Conservation (phyloP, 2,329 filamentous ascomycete species). For the Phyllosticta citribraziliensis region DNA sequence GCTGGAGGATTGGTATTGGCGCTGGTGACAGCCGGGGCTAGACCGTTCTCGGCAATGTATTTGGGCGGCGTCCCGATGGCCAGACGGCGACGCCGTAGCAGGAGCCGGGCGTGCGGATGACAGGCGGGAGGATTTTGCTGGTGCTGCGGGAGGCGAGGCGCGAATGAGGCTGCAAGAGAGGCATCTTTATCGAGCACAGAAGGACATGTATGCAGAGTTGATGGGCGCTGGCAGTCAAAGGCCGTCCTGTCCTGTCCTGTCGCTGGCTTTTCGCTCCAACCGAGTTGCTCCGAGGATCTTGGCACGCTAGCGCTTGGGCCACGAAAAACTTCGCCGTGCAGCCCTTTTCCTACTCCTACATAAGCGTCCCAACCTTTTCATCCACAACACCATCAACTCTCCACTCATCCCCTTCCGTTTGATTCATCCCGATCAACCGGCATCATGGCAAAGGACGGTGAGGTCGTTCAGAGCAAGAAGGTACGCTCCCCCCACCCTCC, state of each 20-base stretch:
- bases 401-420: constrained; percentile 25
- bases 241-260: no score
- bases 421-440: constrained; percentile 26
- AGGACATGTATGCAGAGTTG: background rate
- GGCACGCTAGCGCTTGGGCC: background rate
- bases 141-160: background rate
- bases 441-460: constrained; percentile 35
- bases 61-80: background rate
- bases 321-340: constrained; percentile 3
- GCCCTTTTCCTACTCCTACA: constrained; percentile 3
- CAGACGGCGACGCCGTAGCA: background rate
- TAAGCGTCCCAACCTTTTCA: constrained; percentile 1
- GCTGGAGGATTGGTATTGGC: background rate
- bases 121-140: background rate
- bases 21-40: background rate
- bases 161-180: background rate
- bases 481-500: background rate
- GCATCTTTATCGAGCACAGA: no score
- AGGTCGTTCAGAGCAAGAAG: constrained; percentile 42
- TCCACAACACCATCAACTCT: constrained; percentile 12
- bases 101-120: background rate
- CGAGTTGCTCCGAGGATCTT: background rate
- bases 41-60: background rate
- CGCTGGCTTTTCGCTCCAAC: background rate
- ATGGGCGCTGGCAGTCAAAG: no score